phyloP scores from a whole-genome alignment of 176 grass and related monocot genomes.

The maize (Zea mays) region DNA sequence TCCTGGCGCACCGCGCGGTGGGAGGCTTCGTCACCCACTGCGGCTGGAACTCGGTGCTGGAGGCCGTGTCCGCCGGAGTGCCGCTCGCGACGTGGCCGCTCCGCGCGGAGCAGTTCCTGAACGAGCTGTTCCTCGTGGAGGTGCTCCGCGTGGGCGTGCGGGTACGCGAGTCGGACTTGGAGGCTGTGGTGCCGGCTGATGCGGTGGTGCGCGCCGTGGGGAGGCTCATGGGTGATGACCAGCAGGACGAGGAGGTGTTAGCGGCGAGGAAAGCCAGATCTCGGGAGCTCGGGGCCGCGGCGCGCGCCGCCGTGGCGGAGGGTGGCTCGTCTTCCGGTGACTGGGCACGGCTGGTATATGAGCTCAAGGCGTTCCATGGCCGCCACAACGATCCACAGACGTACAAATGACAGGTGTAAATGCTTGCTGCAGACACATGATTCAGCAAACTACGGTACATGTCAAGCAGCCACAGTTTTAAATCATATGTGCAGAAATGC shows the following conservation, averaged over 20 bases:
- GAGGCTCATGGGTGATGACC: slow-evolving; percentile 29
- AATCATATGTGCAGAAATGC: too few species aligned
- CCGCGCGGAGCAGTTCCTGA: slow-evolving; percentile 57
- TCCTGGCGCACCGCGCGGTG: slow-evolving; percentile 48
- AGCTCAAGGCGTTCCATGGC: slow-evolving; percentile 31
- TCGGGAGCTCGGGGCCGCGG: slow-evolving; percentile 16
- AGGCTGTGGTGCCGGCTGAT: slow-evolving; percentile 31
- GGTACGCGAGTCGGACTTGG: slow-evolving; percentile 18
- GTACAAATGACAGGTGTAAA: neutral
- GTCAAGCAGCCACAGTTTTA: too few species aligned
- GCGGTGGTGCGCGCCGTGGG: slow-evolving; percentile 28
- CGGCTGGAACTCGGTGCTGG: slow-evolving; percentile 53
- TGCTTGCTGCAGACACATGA: neutral
- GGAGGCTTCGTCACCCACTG: slow-evolving; percentile 60
- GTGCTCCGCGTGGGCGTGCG: slow-evolving; percentile 44
- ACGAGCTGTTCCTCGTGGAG: slow-evolving; percentile 54
- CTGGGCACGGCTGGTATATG: slow-evolving; percentile 28
- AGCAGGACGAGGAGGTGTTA: neutral
- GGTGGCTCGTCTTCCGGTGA: slow-evolving; percentile 41
- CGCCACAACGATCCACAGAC: neutral
- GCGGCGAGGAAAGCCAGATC: slow-evolving; percentile 17
- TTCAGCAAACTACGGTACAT: too few species aligned
- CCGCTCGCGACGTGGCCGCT: slow-evolving; percentile 55
- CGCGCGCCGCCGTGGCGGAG: slow-evolving; percentile 34
- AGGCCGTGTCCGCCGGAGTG: slow-evolving; percentile 30